These are phyloP conservation scores for Candida xiaguanensis DNA, from an alignment of 805 yeast genomes.

Conservation along the genomic window DNA sequence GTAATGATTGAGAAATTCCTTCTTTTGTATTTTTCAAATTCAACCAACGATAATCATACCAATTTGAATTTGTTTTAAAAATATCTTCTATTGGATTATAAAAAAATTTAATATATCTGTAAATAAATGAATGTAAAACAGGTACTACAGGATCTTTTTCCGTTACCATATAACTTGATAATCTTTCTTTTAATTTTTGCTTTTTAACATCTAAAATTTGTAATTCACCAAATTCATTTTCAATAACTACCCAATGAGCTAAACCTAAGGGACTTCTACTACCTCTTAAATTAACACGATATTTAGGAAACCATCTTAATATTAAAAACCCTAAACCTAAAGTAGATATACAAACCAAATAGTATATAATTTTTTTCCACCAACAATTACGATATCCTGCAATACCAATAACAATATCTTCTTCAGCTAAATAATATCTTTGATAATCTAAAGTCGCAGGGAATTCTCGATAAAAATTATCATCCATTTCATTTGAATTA, in stretches of 20 bases:
- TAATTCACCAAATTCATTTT: conserved; percentile 89
- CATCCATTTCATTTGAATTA: conserved; percentile 18
- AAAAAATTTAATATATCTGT: conserved; percentile 77
- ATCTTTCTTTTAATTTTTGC: conserved; percentile 62
- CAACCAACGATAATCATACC: conserved; percentile 84
- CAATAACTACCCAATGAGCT: conserved; percentile 91
- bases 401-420: conserved; percentile 89
- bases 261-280: conserved; percentile 63
- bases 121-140: conserved; percentile 64
- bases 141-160: conserved; percentile 67
- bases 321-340: conserved; percentile 71
- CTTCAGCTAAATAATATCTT: conserved; percentile 90
- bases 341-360: conserved; percentile 52
- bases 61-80: conserved; percentile 75
- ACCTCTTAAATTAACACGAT: conserved; percentile 67
- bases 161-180: conserved; percentile 59
- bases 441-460: conserved; percentile 54
- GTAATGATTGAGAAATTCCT: conserved; percentile 69
- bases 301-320: conserved; percentile 83
- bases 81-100: conserved; percentile 87
- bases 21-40: conserved; percentile 49
- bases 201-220: conserved; percentile 54
- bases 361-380: conserved; percentile 46
- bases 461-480: conserved; percentile 14
- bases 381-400: conserved; percentile 75